Evolutionary conservation across 1,284 basidiomycete genomes (phyloP).

Genomic region (Fomitopsis pinicola): DNA sequence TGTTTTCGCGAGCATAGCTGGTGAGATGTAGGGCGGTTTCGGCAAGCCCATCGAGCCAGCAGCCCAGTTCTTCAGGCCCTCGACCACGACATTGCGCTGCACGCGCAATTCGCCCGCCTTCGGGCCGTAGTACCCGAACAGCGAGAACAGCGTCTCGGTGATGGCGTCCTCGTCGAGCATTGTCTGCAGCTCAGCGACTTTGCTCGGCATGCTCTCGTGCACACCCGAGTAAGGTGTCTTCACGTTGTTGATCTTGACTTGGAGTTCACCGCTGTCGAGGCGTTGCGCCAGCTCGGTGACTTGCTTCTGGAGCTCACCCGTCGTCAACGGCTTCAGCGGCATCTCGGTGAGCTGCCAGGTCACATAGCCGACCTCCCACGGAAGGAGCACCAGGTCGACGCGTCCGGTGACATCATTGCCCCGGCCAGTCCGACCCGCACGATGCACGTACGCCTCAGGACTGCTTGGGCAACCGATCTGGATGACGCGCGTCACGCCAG

Average conservation of each 20-base stretch:
- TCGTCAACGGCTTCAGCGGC: constrained; percentile 62
- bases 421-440: constrained; percentile 90
- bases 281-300: constrained; percentile 45
- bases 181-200: constrained; percentile 31
- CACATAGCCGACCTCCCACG: constrained; percentile 80
- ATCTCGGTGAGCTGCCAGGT: constrained; percentile 62
- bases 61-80: constrained; percentile 69
- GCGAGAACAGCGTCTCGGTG: constrained; percentile 62
- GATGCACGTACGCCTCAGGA: constrained; percentile 84
- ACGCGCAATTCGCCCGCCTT: constrained; percentile 50
- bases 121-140: constrained; percentile 76
- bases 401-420: constrained; percentile 65
- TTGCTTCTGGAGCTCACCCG: constrained; percentile 47
- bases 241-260: constrained; percentile 12
- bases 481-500: constrained; percentile 88
- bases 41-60: constrained; percentile 45
- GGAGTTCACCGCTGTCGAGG: constrained; percentile 45
- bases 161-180: constrained; percentile 53
- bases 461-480: constrained; percentile 81
- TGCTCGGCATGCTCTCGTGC: constrained; percentile 13
- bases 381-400: constrained; percentile 84
- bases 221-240: constrained; percentile 7
- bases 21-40: background rate
- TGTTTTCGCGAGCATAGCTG: background rate
- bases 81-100: constrained; percentile 43